Conservation (phyloP, 2,329 filamentous ascomycete genomes). For the Alternaria postmessia region DNA sequence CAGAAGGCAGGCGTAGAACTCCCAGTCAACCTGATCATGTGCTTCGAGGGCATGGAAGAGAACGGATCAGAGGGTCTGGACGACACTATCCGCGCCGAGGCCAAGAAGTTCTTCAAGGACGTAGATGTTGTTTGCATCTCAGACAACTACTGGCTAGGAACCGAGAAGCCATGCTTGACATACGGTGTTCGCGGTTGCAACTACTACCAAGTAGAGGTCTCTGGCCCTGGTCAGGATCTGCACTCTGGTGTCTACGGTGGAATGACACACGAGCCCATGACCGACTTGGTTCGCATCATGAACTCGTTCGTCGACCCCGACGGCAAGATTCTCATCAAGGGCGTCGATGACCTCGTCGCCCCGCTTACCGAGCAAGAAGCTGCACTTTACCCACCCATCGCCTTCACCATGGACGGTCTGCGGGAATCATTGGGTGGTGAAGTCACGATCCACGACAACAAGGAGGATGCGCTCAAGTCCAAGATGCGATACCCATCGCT, state of each 20-base stretch:
- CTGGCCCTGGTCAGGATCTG: constrained; percentile 89
- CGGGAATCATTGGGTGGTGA: constrained; percentile 89
- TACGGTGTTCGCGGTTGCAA: constrained; percentile 97
- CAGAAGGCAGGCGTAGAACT: constrained; percentile 93
- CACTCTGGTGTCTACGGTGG: constrained; percentile 98
- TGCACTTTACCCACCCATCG: constrained; percentile 84
- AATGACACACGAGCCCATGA: constrained; percentile 98
- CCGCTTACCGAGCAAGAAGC: constrained; percentile 87
- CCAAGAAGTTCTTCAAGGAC: constrained; percentile 93
- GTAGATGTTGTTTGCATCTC: constrained; percentile 97
- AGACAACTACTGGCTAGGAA: constrained; percentile 99
- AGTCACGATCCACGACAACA: constrained; percentile 86
- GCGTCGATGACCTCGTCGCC: constrained; percentile 91
- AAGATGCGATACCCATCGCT: constrained; percentile 95
- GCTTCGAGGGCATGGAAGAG: constrained; percentile 99
- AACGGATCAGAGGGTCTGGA: constrained; percentile 96
- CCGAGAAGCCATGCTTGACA: constrained; percentile 96
- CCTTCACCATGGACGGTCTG: constrained; percentile 95
- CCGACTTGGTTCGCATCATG: constrained; percentile 85
- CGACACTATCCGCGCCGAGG: constrained; percentile 90
- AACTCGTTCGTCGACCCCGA: constrained; percentile 84
- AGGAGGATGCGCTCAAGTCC: constrained; percentile 92
- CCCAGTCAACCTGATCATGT: constrained; percentile 98
- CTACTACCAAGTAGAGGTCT: constrained; percentile 93
- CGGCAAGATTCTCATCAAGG: constrained; percentile 94